Evolutionary conservation across 2,329 filamentous ascomycete genomes (phyloP).

Genomic region (Penicillium psychrosexuale): DNA sequence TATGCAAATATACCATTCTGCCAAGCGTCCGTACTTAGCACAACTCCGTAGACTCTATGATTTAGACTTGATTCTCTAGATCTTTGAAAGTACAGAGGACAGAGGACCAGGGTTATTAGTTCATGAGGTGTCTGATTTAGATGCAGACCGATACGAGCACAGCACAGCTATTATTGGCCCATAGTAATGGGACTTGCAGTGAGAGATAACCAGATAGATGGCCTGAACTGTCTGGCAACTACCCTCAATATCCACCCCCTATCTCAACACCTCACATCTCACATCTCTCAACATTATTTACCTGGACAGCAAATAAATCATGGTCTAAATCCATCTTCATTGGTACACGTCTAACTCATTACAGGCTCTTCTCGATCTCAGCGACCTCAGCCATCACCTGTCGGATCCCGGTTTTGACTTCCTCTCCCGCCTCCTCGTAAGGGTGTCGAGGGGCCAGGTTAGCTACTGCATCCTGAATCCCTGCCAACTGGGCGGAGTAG

Average conservation of each 20-base stretch:
- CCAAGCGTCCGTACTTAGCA: no score
- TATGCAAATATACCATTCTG: no score
- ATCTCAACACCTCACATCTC: not conserved
- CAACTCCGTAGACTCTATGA: no score
- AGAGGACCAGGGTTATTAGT: no score
- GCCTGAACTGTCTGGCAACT: no score
- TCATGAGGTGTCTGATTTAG: no score
- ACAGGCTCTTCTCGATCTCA: conserved; percentile 18
- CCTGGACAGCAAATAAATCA: not conserved
- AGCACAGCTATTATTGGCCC: not conserved
- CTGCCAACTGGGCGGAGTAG: conserved; percentile 57
- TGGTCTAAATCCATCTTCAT: not conserved
- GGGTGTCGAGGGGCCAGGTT: conserved; percentile 59
- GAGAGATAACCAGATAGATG: no score
- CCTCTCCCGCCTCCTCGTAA: conserved; percentile 51
- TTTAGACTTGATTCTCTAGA: no score
- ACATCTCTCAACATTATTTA: no score
- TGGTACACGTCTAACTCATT: not conserved
- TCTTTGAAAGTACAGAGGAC: no score
- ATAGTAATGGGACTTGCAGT: no score
- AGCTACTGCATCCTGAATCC: conserved; percentile 57
- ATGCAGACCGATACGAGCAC: not conserved
- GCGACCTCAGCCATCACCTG: conserved; percentile 27
- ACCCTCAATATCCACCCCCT: no score
- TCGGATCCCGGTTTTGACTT: conserved; percentile 42